Conservation (phyloP, 2,329 filamentous ascomycete genomes). For the Helotiales sp. region DNA sequence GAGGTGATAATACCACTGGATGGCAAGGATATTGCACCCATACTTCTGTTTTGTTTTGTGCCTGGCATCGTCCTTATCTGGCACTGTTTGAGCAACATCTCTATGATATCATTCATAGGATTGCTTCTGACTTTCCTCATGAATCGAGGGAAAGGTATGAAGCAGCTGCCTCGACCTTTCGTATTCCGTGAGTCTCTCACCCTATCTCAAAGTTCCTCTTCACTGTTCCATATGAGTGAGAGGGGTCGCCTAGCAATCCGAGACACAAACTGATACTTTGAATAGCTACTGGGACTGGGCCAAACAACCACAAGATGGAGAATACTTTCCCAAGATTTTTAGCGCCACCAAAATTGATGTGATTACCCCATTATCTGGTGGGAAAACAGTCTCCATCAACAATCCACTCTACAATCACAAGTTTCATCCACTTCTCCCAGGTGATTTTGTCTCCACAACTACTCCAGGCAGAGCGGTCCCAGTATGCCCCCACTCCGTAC, state of each 20-base stretch:
- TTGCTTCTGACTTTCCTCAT: conserved; percentile 51
- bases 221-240: not conserved
- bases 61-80: conserved; percentile 84
- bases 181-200: no score
- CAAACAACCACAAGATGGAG: conserved; percentile 37
- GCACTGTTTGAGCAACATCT: conserved; percentile 55
- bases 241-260: no score
- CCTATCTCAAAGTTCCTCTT: conserved; percentile 20
- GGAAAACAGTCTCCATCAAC: conserved; percentile 58
- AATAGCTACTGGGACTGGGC: conserved; percentile 45
- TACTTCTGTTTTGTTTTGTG: conserved; percentile 71
- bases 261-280: no score
- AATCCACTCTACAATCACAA: conserved; percentile 63
- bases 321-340: conserved; percentile 43
- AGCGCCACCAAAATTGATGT: conserved; percentile 19
- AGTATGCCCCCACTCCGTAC: conserved; percentile 3
- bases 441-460: conserved; percentile 18
- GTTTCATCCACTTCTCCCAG: conserved; percentile 50
- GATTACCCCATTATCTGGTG: conserved; percentile 33
- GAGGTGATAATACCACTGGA: conserved; percentile 37
- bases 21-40: conserved; percentile 67
- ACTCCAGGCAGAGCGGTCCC: conserved; percentile 2
- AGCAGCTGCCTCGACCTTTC: conserved; percentile 40
- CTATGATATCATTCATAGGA: conserved; percentile 42
- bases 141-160: conserved; percentile 47